Base-by-base conservation (phyloP, 148 eudicot genomes). In the Camellia granthamiana region DNA sequence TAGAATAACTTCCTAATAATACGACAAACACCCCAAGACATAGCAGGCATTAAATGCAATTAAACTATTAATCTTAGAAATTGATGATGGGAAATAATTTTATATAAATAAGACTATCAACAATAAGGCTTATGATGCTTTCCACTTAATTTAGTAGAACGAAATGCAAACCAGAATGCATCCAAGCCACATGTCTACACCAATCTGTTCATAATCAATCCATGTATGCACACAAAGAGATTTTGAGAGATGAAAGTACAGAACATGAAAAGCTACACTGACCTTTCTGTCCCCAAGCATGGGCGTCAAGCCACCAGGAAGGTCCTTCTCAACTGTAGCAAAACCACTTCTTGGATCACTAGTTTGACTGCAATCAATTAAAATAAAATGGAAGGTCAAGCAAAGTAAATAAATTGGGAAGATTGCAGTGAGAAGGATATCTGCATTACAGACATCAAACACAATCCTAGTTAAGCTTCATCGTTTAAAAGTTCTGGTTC, bases 281-380 rank as follows among this genome's bases (percentile, higher is more conserved):
- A 95, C 99, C 98, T 95, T 95, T 83, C 85, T 91, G 81, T 95
- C 98, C 1, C 99, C 99, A 81, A 95, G 99, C 99, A 95, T 95
- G 58, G 99, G 99, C 51, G 98, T 95, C 87, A 95, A 83, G 72
- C 99, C 88, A 77, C 99, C 99, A 77, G 93, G 95, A 46, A 93
- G 70, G 79, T 95, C 90, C 88, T 88, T 94, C 86, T 93, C 97
- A 43, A 95, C 96, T 65, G 98, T 95, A 10, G 98, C 97, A 88
- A 90, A 93, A 69, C 97, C 99, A 77, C 98, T 93, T 77, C 90
- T 87, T 55, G 97, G 97, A 87, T 93, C 99, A 85, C 97, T 91
- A 47, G 89, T 92, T 95, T 95, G 97, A 91, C 99, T 95, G 90
- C 67, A 81, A 41, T 74, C 18, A 59, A 62, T 46, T 76, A 61